Conservation (phyloP, 1,284 basidiomycete genomes). For the Phellopilus nigrolimitatus region DNA sequence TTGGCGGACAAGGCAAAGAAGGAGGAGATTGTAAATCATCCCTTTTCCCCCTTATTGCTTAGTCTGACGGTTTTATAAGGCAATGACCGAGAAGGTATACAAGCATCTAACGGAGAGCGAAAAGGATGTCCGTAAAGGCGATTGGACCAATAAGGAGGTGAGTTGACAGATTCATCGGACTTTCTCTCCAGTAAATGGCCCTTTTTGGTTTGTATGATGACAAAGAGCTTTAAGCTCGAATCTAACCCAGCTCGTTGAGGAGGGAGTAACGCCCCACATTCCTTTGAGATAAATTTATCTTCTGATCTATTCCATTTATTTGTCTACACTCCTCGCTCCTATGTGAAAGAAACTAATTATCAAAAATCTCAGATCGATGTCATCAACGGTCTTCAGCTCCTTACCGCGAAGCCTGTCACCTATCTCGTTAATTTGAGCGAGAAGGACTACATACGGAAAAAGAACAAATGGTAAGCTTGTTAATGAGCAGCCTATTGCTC, state of each 20-base stretch:
- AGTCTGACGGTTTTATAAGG: conserved; percentile 41
- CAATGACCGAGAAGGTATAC: conserved; percentile 81
- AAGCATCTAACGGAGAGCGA: conserved; percentile 77
- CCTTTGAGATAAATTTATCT: conserved; percentile 50
- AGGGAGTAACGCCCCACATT: conserved; percentile 66
- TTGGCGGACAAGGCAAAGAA: conserved; percentile 95
- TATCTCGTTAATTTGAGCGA: conserved; percentile 99
- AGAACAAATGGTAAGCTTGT: conserved; percentile 90
- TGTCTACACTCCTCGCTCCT: background rate
- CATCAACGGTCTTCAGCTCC: conserved; percentile 86
- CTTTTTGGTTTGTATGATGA: conserved; percentile 49
- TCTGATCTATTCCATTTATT: conserved; percentile 37
- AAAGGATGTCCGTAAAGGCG: conserved; percentile 91
- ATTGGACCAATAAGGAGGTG: conserved; percentile 98
- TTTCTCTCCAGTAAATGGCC: conserved; percentile 10
- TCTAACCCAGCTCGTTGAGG: conserved; percentile 69
- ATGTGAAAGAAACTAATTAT: background rate
- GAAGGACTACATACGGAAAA: conserved; percentile 93
- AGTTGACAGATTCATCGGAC: conserved; percentile 27
- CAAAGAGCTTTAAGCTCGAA: conserved; percentile 73
- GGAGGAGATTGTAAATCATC: conserved; percentile 80
- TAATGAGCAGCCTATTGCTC: background rate
- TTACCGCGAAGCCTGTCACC: conserved; percentile 97
- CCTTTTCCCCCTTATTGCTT: conserved; percentile 10
- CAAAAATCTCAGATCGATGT: conserved; percentile 74